Evolutionary conservation across 2,329 filamentous ascomycete genomes (phyloP).

Genomic region (Phyllosticta paracitricarpa): DNA sequence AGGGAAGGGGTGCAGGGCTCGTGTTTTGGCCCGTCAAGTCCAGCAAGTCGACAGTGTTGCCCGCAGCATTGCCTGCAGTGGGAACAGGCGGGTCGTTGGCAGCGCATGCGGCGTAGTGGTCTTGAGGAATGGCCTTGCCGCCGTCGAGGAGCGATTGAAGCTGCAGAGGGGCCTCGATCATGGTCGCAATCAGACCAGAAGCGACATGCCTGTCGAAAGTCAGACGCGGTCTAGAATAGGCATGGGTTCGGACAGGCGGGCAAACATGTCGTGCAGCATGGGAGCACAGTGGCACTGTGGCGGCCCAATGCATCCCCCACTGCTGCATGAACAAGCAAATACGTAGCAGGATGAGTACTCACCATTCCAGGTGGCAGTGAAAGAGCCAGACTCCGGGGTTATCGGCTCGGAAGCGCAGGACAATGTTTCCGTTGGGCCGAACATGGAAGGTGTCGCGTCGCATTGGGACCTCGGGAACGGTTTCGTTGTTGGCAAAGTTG

Average conservation of each 20-base stretch:
- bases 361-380: conserved; percentile 19
- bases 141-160: conserved; percentile 40
- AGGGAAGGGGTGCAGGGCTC: conserved; percentile 47
- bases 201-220: conserved; percentile 36
- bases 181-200: conserved; percentile 41
- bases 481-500: conserved; percentile 21
- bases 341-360: conserved; percentile 1
- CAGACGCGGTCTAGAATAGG: neutral
- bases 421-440: conserved; percentile 43
- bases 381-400: conserved; percentile 35
- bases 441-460: conserved; percentile 47
- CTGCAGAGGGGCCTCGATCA: conserved; percentile 43
- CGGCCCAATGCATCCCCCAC: neutral
- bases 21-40: conserved; percentile 45
- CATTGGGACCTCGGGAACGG: conserved; percentile 33
- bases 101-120: conserved; percentile 52
- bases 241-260: conserved; percentile 4
- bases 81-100: conserved; percentile 36
- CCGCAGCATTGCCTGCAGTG: conserved; percentile 62
- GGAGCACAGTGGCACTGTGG: neutral
- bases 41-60: conserved; percentile 53
- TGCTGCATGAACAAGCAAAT: neutral
- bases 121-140: conserved; percentile 49
- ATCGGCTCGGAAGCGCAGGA: conserved; percentile 45
- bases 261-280: neutral